A percentile compares a stretch with the other conserved stretches of the same genome.
These are phyloP conservation scores for Cyclostephanos invisitatus DNA, from an alignment of 108 stramenopile species.

Conservation along the genomic window DNA sequence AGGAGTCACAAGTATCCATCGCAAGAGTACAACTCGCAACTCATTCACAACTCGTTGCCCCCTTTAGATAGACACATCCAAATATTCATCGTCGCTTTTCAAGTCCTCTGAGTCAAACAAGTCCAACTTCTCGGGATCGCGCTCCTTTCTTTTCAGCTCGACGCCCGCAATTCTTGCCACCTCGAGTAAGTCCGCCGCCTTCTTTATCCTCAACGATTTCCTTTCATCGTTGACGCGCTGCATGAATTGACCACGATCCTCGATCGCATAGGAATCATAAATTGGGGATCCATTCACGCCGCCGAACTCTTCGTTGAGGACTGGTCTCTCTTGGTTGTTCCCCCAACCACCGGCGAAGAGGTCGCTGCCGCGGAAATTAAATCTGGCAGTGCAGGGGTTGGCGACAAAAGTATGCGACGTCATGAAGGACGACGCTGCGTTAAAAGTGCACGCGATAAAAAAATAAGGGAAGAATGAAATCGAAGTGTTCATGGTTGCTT, in stretches of 20 bases:
- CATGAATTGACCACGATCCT: conserved; percentile 49
- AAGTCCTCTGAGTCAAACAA: conserved; percentile 48
- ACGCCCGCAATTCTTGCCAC: conserved; percentile 50
- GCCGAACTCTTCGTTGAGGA: conserved; percentile 42
- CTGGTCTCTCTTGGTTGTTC: conserved; percentile 43
- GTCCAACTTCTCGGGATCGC: conserved; percentile 44
- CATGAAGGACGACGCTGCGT: conserved; percentile 1
- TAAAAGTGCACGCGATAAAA: neutral
- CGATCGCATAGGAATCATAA: conserved; percentile 49
- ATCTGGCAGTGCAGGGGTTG: neutral
- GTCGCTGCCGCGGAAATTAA: neutral
- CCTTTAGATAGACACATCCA: conserved; percentile 45
- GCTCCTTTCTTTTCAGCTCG: conserved; percentile 47
- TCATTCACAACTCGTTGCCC: neutral
- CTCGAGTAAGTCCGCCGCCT: conserved; percentile 48
- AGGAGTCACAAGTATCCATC: neutral
- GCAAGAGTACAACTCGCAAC: neutral
- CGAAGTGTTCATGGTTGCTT: conserved; percentile 4
- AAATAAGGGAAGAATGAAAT: neutral
- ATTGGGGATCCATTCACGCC: conserved; percentile 48
- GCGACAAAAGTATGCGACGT: neutral
- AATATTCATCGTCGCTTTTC: conserved; percentile 33
- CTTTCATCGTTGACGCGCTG: conserved; percentile 46
- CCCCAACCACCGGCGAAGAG: conserved; percentile 46
- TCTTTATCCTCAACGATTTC: conserved; percentile 41